Conservation (phyloP, 2,329 filamentous ascomycete genomes). For the Tympanopsis confertula region DNA sequence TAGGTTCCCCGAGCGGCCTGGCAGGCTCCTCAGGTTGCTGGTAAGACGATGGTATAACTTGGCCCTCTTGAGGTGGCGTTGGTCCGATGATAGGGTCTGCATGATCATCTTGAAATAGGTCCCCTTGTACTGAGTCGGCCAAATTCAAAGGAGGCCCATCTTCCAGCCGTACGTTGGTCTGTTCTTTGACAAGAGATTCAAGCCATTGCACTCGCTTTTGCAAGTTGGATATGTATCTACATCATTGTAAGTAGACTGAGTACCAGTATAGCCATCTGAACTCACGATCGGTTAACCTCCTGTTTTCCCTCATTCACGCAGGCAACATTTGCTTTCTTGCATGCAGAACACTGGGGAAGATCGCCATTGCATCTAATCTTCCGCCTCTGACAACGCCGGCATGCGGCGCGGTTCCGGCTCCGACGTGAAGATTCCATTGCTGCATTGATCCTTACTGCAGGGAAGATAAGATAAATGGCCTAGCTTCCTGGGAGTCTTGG, state of each 20-base stretch:
- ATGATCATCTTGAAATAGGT: conserved; percentile 16
- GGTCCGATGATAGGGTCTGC: conserved; percentile 6
- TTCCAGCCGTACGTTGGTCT: conserved; percentile 3
- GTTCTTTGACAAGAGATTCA: conserved; percentile 26
- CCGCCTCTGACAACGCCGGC: conserved; percentile 28
- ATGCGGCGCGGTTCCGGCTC: conserved; percentile 7
- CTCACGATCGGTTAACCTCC: background rate
- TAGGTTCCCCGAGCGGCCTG: conserved; percentile 5
- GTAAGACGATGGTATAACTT: background rate
- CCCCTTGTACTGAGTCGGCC: conserved; percentile 24
- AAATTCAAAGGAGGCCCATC: background rate
- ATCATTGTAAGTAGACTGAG: conserved; percentile 19
- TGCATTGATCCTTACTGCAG: too few relatives aligned
- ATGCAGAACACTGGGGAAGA: conserved; percentile 27
- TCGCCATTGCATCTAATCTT: conserved; percentile 37
- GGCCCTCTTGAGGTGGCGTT: conserved; percentile 6
- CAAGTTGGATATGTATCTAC: conserved; percentile 13
- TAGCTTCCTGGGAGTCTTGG: too few relatives aligned
- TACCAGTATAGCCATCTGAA: conserved; percentile 23
- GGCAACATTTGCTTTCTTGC: conserved; percentile 23
- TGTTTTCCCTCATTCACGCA: conserved; percentile 31
- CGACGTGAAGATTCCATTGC: background rate
- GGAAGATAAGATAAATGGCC: too few relatives aligned
- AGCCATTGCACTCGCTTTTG: conserved; percentile 31
- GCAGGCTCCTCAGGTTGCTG: conserved; percentile 4